Base-by-base conservation (phyloP, 257 asterid species). In the Lithospermum erythrorhizon region DNA sequence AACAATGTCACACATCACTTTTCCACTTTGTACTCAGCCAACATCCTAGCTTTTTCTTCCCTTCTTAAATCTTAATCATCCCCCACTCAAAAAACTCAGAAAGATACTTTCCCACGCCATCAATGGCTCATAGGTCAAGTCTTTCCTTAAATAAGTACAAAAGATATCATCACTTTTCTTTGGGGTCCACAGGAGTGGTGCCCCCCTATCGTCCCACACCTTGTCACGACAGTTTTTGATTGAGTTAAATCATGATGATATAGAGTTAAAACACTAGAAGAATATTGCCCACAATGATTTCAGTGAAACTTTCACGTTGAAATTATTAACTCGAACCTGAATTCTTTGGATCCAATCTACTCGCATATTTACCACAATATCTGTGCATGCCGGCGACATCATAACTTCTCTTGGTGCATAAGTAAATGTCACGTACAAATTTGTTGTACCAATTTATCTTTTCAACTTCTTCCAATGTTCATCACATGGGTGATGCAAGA, bases 351-450 rank as follows among this genome's bases (percentile, higher is more conserved):
- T 24, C 27, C 27, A 24, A 27, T 27, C 6, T 27, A 2, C 4
- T 27, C 7, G 6, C 4, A 27, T 3, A 6, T 27, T 27, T 27
- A 27, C 5, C 6, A 27, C 32, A 3, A 27, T 6, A 27, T 27
- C 4, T 27, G 5, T 0, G 4, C 32, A 7, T 27, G 32, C 4
- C 7, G 32, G 5, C 32, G 21, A 56, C 37, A 21, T n/a, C 3
- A 22, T 14, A 18, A 27, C 9, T 71, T 71, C 56, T 57, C 71
- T 65, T 65, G 71, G 54, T 61, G 61, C 57, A 63, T 70, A 65
- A 71, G 71, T 53, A 65, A 48, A 62, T 62, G 17, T 27, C 53
- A 0, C 22, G 37, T 55, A 32, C 37, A 67, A 29, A 35, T 55
- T 5, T 52, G 6, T n/a, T 56, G 52, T 35, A 15, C 37, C 61